A percentile compares a stretch with the other conserved stretches of the same genome.
Conservation (phyloP, 306 rosid species). For the Gleditsia sinensis region DNA sequence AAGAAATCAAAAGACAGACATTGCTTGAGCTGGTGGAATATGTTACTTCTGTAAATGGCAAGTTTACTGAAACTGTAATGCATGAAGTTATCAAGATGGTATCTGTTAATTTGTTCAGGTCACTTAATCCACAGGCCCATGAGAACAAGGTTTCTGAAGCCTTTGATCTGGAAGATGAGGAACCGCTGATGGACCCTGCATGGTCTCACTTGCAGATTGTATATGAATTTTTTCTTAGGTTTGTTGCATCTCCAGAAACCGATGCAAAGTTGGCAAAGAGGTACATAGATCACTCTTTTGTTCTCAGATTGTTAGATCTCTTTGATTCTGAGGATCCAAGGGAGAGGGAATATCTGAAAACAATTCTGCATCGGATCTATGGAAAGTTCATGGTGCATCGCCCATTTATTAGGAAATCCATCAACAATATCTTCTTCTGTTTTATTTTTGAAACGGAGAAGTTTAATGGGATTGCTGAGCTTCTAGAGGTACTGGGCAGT, state of each 20-base stretch:
- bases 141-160: slow-evolving; percentile 55
- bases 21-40: slow-evolving; percentile 74
- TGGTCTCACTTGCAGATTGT: slow-evolving; percentile 76
- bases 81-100: slow-evolving; percentile 63
- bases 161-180: slow-evolving; percentile 66
- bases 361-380: slow-evolving; percentile 62
- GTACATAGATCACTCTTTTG: slow-evolving; percentile 67
- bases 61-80: slow-evolving; percentile 51
- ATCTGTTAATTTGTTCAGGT: slow-evolving; percentile 56
- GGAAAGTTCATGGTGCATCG: slow-evolving; percentile 73
- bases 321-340: slow-evolving; percentile 69
- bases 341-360: slow-evolving; percentile 69
- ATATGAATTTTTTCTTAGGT: slow-evolving; percentile 58
- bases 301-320: slow-evolving; percentile 68
- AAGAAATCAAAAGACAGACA: slow-evolving; percentile 65
- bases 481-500: slow-evolving; percentile 73
- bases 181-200: slow-evolving; percentile 59
- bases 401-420: slow-evolving; percentile 67
- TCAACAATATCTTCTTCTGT: slow-evolving; percentile 59
- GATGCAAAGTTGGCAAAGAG: slow-evolving; percentile 69
- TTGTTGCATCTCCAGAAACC: slow-evolving; percentile 62
- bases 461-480: slow-evolving; percentile 69
- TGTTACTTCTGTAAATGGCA: slow-evolving; percentile 56
- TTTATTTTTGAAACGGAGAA: slow-evolving; percentile 67
- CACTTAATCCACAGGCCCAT: slow-evolving; percentile 50